Conservation (phyloP, 805 yeast species). For the Lachancea kluyveri region DNA sequence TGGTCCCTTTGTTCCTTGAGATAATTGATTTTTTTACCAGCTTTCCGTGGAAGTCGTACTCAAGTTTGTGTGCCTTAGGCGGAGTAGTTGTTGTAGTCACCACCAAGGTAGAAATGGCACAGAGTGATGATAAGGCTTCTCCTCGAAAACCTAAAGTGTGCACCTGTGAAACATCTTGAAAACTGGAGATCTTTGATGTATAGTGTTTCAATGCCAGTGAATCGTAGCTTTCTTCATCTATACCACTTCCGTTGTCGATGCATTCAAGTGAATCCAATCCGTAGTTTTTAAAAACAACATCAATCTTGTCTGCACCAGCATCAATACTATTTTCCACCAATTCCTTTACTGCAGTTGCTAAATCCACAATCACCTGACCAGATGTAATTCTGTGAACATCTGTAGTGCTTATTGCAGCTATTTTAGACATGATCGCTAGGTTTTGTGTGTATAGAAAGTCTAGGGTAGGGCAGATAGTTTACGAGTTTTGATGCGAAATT, state of each 20-base stretch:
- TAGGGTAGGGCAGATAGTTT: too few species aligned
- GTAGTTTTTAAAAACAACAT: conserved; percentile 59
- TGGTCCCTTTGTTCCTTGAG: conserved; percentile 64
- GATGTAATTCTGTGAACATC: conserved; percentile 80
- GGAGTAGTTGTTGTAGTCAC: conserved; percentile 48
- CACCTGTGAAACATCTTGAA: conserved; percentile 48
- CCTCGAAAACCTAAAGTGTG: conserved; percentile 72
- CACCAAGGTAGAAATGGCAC: conserved; percentile 45
- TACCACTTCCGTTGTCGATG: conserved; percentile 64
- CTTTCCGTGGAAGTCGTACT: conserved; percentile 50
- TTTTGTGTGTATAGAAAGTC: too few species aligned
- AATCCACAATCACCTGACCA: conserved; percentile 85
- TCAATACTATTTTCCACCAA: conserved; percentile 83
- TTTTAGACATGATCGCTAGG: too few species aligned
- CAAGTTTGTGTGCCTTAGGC: conserved; percentile 54
- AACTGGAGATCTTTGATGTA: conserved; percentile 57
- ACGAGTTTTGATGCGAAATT: too few species aligned
- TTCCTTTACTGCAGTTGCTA: conserved; percentile 76
- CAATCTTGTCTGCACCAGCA: conserved; percentile 64
- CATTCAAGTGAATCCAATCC: conserved; percentile 71
- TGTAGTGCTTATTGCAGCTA: conserved; percentile 34
- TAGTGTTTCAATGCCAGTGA: conserved; percentile 53
- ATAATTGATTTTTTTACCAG: conserved; percentile 37
- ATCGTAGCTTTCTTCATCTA: conserved; percentile 44
- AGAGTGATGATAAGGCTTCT: conserved; percentile 69